Base-by-base conservation (phyloP, 768 basidiomycete genomes). In the Lentinula aciculospora region DNA sequence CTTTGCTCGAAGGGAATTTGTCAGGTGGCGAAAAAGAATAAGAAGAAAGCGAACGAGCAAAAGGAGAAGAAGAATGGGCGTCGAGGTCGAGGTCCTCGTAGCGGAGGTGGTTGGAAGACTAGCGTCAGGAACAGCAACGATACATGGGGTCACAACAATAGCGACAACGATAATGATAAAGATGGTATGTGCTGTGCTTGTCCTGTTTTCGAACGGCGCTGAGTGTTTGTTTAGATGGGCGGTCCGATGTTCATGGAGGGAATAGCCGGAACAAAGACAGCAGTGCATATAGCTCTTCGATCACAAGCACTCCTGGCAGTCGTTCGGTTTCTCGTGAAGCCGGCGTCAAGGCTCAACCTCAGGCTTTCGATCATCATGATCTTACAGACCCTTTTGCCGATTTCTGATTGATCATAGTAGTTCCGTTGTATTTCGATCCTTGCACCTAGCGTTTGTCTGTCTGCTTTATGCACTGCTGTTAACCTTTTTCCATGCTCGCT, bases 1-100 rank as follows among this genome's bases (percentile, higher is more conserved):
- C 15, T 42, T 13, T 55, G 54, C 27, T 44, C 39, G 17, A 55
- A 31, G 15, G 54, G 54, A 12, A 55, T 55, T n/a, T 55, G 54
- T 44, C 37, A 54, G 25, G 39, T 29, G 15, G 49, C 49, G 51
- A 37, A 55, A 25, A 44, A 45, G 40, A 36, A 29, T 40, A 36
- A 31, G 29, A 40, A 55, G 15, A 34, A 21, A 36, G 50, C 31
- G 17, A 21, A 28, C 21, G 48, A 50, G 48, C 28, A 8, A 3
- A 31, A 15, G 19, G n/a, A 31, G 6, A 31, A 50, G 50, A 25
- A 23, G 9, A 13, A 8, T 44, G 7, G 49, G 25, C 12, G 54
- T 39, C 34, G 36, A 1, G 51, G 36, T 27, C 34, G 50, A 27
- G 50, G 23, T 34, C 3, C 28, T 12, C 27, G 49, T 17, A 4